Conservation (phyloP, 805 yeast species). For the Ogataea populi-albae region DNA sequence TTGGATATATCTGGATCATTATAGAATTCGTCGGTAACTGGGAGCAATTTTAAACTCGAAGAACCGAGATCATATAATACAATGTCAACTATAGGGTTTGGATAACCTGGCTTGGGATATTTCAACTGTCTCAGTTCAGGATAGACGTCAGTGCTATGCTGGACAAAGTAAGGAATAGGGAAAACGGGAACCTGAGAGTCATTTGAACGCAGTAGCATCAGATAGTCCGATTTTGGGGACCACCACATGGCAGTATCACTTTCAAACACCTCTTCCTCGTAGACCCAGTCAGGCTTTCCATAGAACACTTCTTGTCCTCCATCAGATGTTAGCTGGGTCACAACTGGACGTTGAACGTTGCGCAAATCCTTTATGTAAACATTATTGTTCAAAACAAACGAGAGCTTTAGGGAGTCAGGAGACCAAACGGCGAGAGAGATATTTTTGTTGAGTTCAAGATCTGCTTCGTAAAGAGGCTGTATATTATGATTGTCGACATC, state of each 20-base stretch:
- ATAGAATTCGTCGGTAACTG: slow-evolving; percentile 37
- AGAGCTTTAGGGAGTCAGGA: slow-evolving; percentile 63
- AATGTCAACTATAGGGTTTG: slow-evolving; percentile 66
- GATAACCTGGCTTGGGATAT: slow-evolving; percentile 82
- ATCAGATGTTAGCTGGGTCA: slow-evolving; percentile 58
- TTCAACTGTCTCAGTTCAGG: slow-evolving; percentile 61
- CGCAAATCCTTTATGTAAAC: slow-evolving; percentile 51
- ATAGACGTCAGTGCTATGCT: slow-evolving; percentile 43
- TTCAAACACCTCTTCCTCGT: slow-evolving; percentile 83
- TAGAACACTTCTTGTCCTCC: slow-evolving; percentile 73
- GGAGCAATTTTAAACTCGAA: slow-evolving; percentile 21
- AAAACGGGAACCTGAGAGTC: slow-evolving; percentile 72
- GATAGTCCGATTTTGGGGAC: slow-evolving; percentile 69
- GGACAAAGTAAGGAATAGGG: slow-evolving; percentile 73
- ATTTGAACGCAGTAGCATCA: slow-evolving; percentile 65
- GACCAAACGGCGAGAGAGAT: slow-evolving; percentile 63
- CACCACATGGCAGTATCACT: slow-evolving; percentile 79
- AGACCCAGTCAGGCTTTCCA: slow-evolving; percentile 94
- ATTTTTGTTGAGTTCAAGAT: slow-evolving; percentile 22
- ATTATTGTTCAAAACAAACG: slow-evolving; percentile 68
- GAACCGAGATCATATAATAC: slow-evolving; percentile 41
- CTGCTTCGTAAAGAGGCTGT: slow-evolving; percentile 24
- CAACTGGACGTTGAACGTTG: slow-evolving; percentile 20
- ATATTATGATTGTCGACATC: slow-evolving; percentile 37
- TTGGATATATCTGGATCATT: slow-evolving; percentile 40